phyloP scores from a whole-genome alignment of 129 eudicot genomes.

The Flaveria bidentis region DNA sequence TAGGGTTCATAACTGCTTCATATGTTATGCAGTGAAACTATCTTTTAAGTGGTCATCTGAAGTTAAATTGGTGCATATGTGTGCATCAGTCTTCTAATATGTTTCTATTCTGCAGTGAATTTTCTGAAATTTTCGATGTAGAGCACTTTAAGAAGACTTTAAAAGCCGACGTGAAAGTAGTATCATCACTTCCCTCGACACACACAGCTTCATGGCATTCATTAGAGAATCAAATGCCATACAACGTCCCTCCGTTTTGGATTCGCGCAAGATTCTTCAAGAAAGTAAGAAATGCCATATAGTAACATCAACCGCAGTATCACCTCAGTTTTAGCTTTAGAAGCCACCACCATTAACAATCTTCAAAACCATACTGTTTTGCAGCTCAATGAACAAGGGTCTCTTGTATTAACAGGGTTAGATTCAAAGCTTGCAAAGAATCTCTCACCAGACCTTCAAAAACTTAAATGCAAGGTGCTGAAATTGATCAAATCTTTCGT shows the following conservation, averaged over 20 bases:
- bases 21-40: neutral
- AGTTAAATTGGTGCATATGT: neutral
- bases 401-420: slow-evolving; percentile 67
- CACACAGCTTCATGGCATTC: slow-evolving; percentile 55
- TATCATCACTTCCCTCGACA: slow-evolving; percentile 61
- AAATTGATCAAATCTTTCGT: neutral
- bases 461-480: slow-evolving; percentile 70
- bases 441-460: slow-evolving; percentile 73
- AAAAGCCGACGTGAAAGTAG: slow-evolving; percentile 60
- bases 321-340: neutral
- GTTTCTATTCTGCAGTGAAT: slow-evolving; percentile 50
- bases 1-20: neutral
- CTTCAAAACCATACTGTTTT: slow-evolving; percentile 17
- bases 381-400: slow-evolving; percentile 70
- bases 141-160: slow-evolving; percentile 67
- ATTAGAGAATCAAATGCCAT: slow-evolving; percentile 52
- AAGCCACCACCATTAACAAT: neutral
- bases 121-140: slow-evolving; percentile 64
- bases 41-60: neutral
- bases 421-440: slow-evolving; percentile 68
- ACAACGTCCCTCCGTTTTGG: slow-evolving; percentile 59
- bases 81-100: neutral
- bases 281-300: slow-evolving; percentile 41
- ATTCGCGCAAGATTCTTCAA: slow-evolving; percentile 62
- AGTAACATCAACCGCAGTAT: neutral